Conservation (phyloP, 305 asterid species). For the Fraxinus xanthoxyloides region DNA sequence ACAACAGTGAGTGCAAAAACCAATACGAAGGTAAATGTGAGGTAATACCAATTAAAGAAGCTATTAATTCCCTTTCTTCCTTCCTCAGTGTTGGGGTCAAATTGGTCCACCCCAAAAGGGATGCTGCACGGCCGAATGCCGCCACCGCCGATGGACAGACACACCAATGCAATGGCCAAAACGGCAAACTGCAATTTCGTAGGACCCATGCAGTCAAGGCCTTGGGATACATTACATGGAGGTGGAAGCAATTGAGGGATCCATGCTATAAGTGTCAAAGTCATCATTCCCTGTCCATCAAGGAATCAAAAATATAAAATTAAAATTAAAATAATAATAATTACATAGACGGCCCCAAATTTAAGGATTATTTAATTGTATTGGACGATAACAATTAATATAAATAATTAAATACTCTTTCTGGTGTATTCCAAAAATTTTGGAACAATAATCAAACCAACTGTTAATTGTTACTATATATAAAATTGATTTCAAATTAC, state of each 20-base stretch:
- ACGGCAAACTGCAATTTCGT: constrained; percentile 53
- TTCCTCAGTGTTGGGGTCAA: constrained; percentile 54
- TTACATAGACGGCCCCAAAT: background rate
- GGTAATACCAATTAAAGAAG: constrained; percentile 89
- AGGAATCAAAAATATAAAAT: background rate
- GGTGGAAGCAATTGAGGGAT: constrained; percentile 66
- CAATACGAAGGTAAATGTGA: constrained; percentile 58
- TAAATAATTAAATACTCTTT: background rate
- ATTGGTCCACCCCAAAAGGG: constrained; percentile 91
- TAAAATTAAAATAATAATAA: background rate
- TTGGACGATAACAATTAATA: background rate
- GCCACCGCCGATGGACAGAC: constrained; percentile 57
- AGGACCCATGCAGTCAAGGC: constrained; percentile 54
- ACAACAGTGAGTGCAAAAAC: constrained; percentile 59
- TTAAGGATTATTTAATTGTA: background rate
- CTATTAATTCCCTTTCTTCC: constrained; percentile 75
- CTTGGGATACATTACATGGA: constrained; percentile 35
- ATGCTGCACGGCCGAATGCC: constrained; percentile 93
- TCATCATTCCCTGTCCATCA: constrained; percentile 71
- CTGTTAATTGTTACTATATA: background rate
- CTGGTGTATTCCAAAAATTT: background rate
- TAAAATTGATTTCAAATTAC: background rate
- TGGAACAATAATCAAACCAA: background rate
- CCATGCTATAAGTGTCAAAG: constrained; percentile 68
- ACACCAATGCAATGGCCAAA: constrained; percentile 41